Base-by-base conservation (phyloP, 2,329 filamentous ascomycete genomes). In the Bipolaris bicolor region DNA sequence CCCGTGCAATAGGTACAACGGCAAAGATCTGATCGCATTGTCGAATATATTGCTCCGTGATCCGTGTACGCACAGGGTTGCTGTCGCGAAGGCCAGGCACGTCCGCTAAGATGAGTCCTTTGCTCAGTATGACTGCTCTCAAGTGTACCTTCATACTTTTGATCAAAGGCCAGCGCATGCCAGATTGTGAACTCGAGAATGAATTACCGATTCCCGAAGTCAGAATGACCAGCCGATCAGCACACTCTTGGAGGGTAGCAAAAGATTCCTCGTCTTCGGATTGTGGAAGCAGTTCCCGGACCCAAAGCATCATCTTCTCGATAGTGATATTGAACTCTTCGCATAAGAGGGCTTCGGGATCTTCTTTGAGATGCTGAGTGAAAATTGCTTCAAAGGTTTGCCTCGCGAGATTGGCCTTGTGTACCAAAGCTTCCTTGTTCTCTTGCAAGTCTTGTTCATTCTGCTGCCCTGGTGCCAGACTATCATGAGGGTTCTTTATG, bases 31-130 rank as follows among this genome's bases (percentile, higher is more conserved):
- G 80, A 50, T 84, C 63, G 51, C 81, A 83, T 29, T 77, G 37
- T 1, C 78, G 61, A 0, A 83, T 44, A 51, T 82, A 82, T 0
- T 76, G 72, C 54, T 83, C 80, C 0, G 81, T 81, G 15, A 82
- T 77, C 20, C 65, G 69, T 33, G 73, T 66, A 3, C 81, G 73
- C 10, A 80, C 80, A 3, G 75, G 70, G 60, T 83, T 83, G 24
- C 78, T 52, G 63, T 83, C 81, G 0, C 78, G 80, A 7, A 83
- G 77, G 0, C 81, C 81, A 24, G 81, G 81, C 16, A 84, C 75
- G 55, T 84, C 81, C 0, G 81, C 81, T 6, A 84, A 72, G 3
- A 83, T 65, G 1, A 83, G 71, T 0, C 81, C 82, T 51, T 77
- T 80, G 54, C 79, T 81, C 7, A 84, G 63, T 16, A 83, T 81